Evolutionary conservation across 352 stramenopile genomes (phyloP).

Genomic region (Phytophthora foliorum): DNA sequence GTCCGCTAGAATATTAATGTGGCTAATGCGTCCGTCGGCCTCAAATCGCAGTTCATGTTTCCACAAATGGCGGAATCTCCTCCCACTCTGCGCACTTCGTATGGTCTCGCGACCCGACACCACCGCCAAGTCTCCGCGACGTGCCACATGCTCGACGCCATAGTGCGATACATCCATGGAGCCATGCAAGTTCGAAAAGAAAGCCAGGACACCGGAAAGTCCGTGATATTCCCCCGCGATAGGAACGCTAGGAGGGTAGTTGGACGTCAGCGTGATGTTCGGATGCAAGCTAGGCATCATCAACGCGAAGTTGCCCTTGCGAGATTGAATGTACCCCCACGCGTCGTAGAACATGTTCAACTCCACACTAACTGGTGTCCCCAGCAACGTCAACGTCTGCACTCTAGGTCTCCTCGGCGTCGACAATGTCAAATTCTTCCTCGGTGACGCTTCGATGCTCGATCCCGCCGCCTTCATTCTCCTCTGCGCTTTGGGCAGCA

Average conservation of each 20-base stretch:
- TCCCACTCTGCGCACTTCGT: slow-evolving; percentile 69
- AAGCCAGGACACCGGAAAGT: slow-evolving; percentile 67
- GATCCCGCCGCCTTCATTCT: slow-evolving; percentile 31
- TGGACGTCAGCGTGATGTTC: slow-evolving; percentile 81
- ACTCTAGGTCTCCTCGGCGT: slow-evolving; percentile 31
- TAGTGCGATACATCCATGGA: slow-evolving; percentile 81
- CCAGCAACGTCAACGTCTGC: slow-evolving; percentile 60
- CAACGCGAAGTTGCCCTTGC: slow-evolving; percentile 84
- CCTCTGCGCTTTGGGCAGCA: slow-evolving; percentile 48
- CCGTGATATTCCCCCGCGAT: slow-evolving; percentile 80
- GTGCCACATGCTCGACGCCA: slow-evolving; percentile 72
- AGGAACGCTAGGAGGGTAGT: slow-evolving; percentile 76
- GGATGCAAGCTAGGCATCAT: slow-evolving; percentile 82
- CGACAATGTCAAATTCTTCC: slow-evolving; percentile 34
- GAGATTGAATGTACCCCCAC: slow-evolving; percentile 76
- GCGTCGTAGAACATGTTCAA: slow-evolving; percentile 78
- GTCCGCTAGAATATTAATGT: slow-evolving; percentile 90
- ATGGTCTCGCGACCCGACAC: slow-evolving; percentile 85
- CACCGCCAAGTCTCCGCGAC: slow-evolving; percentile 76
- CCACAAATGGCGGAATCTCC: slow-evolving; percentile 85
- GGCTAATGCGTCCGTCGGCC: slow-evolving; percentile 79
- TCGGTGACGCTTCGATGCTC: slow-evolving; percentile 23
- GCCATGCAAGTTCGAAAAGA: slow-evolving; percentile 77
- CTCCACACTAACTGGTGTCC: slow-evolving; percentile 66
- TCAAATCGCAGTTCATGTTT: slow-evolving; percentile 88